Evolutionary conservation across 2,329 filamentous ascomycete genomes (phyloP).

Genomic region (Ciborinia camelliae): DNA sequence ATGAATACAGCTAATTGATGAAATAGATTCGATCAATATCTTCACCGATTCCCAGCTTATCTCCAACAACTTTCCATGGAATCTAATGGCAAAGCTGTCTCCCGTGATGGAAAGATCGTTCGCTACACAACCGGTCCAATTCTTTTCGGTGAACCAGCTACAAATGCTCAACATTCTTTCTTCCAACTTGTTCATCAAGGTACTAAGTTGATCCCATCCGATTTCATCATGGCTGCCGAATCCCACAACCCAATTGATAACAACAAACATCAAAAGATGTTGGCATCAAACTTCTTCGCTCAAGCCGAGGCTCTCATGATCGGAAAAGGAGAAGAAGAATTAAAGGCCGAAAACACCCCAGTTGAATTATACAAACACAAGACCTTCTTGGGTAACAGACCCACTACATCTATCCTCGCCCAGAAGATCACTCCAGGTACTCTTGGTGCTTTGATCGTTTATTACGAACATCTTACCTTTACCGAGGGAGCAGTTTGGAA

Average conservation of each 20-base stretch:
- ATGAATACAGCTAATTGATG: constrained; percentile 19
- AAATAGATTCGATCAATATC: constrained; percentile 94
- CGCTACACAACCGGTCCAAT: constrained; percentile 98
- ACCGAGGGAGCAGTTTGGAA: constrained; percentile 98
- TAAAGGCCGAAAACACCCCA: constrained; percentile 69
- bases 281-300: constrained; percentile 87
- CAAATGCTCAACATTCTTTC: constrained; percentile 99
- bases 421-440: constrained; percentile 92
- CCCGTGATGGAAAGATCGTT: constrained; percentile 80
- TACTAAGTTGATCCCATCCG: constrained; percentile 96
- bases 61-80: constrained; percentile 99
- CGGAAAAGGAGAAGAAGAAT: constrained; percentile 77
- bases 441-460: constrained; percentile 91
- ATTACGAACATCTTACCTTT: constrained; percentile 99
- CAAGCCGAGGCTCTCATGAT: constrained; percentile 90
- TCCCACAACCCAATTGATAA: constrained; percentile 93
- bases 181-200: constrained; percentile 99
- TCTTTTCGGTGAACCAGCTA: constrained; percentile 96
- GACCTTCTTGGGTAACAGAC: constrained; percentile 96
- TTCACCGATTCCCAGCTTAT: constrained; percentile 98
- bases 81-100: constrained; percentile 97
- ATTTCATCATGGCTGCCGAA: constrained; percentile 95
- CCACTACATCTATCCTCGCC: constrained; percentile 88
- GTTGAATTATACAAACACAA: constrained; percentile 90
- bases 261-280: constrained; percentile 95